Percentiles rank a stretch among this genome's conserved stretches.
phyloP scores from a whole-genome alignment of 2,329 filamentous ascomycete species.

The Fusarium mangiferae region DNA sequence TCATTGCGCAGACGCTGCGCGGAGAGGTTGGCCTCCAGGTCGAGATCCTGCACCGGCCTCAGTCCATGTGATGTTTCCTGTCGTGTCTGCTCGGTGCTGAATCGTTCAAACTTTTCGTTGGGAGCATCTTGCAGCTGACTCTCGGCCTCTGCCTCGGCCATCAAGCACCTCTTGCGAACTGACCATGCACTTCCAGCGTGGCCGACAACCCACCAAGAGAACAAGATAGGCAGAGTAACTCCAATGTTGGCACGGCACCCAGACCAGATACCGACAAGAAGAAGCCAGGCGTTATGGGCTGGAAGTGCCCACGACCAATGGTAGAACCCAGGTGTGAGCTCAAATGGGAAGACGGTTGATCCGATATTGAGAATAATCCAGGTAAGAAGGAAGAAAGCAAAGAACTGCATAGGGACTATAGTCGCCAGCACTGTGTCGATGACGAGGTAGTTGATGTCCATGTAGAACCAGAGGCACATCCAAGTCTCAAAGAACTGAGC shows the following conservation, averaged over 20 bases:
- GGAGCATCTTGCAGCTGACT: neutral
- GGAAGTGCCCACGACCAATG: slow-evolving; percentile 21
- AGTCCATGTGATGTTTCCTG: neutral
- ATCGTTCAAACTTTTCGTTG: neutral
- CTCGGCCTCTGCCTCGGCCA: slow-evolving; percentile 6
- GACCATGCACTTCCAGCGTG: slow-evolving; percentile 22
- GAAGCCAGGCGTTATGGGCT: slow-evolving; percentile 13
- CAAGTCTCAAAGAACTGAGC: slow-evolving; percentile 40
- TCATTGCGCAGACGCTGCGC: neutral
- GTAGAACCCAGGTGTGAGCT: slow-evolving; percentile 24
- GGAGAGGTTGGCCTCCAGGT: neutral
- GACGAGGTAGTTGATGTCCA: slow-evolving; percentile 54
- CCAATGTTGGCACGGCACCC: slow-evolving; percentile 3
- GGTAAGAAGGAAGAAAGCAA: slow-evolving; percentile 54
- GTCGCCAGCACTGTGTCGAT: slow-evolving; percentile 47
- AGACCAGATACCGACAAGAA: slow-evolving; percentile 25
- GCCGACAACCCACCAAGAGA: slow-evolving; percentile 21
- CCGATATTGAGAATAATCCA: slow-evolving; percentile 45
- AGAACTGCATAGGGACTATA: slow-evolving; percentile 48
- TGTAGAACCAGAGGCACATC: slow-evolving; percentile 51
- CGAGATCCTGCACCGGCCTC: neutral
- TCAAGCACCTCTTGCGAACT: slow-evolving; percentile 23
- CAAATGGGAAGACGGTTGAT: slow-evolving; percentile 19
- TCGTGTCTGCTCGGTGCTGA: neutral
- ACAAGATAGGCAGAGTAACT: slow-evolving; percentile 13